These are phyloP conservation scores for Suhomyces faveliae DNA, from an alignment of 805 yeast genomes.

Conservation along the genomic window DNA sequence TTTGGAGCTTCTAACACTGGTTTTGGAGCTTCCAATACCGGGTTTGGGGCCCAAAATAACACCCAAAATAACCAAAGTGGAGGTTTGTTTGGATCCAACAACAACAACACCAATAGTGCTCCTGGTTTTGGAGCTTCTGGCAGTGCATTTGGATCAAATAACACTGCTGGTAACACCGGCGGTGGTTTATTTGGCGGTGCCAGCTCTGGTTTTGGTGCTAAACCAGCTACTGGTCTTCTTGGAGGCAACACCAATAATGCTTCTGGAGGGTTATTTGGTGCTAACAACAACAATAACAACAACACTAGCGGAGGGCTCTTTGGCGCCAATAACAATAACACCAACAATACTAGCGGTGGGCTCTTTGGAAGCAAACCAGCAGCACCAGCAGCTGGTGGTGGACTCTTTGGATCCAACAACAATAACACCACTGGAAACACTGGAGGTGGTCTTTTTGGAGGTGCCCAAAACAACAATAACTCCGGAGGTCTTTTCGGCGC, in stretches of 20 bases:
- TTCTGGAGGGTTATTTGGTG: constrained; percentile 15
- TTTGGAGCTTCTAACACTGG: constrained; percentile 17
- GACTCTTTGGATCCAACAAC: constrained; percentile 19
- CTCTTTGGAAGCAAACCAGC: constrained; percentile 18
- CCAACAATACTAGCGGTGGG: constrained; percentile 15
- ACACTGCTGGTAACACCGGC: constrained; percentile 11
- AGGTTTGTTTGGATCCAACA: constrained; percentile 15
- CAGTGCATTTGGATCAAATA: constrained; percentile 12
- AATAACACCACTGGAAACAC: constrained; percentile 2
- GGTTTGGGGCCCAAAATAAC: constrained; percentile 11
- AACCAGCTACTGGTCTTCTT: constrained; percentile 16
- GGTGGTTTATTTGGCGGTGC: constrained; percentile 28
- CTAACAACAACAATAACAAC: constrained; percentile 9
- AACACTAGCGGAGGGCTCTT: constrained; percentile 15
- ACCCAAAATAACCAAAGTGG: constrained; percentile 7
- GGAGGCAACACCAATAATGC: constrained; percentile 17
- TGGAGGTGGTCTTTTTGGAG: constrained; percentile 13
- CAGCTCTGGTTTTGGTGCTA: constrained; percentile 6
- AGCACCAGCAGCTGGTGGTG: constrained; percentile 20
- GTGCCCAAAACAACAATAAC: constrained; percentile 7
- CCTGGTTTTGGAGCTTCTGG: constrained; percentile 7
- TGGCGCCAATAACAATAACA: constrained; percentile 8
- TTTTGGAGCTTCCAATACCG: constrained; percentile 21
- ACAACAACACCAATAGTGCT: constrained; percentile 9
- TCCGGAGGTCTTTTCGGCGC: constrained; percentile 24